Percentiles rank a stretch among this genome's conserved stretches.
phyloP scores from a whole-genome alignment of 2,329 filamentous ascomycete genomes.

The Sporothrix protearum region DNA sequence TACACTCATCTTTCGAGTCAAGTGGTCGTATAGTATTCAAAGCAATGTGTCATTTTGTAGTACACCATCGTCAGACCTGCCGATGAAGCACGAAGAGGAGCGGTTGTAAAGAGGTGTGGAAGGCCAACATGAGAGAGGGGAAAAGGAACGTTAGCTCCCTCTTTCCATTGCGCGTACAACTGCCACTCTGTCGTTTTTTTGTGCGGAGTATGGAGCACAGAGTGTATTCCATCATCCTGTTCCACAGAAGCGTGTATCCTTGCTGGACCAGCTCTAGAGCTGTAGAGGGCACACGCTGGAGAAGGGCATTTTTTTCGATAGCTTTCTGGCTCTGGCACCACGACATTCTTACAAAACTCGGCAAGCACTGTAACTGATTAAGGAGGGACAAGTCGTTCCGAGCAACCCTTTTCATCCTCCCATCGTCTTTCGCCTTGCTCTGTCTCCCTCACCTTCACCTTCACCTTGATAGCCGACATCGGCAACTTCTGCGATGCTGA shows the following conservation, averaged over 20 bases:
- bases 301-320: background rate
- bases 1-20: background rate
- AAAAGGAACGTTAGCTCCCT: background rate
- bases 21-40: background rate
- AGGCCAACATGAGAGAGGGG: background rate
- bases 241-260: background rate
- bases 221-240: background rate
- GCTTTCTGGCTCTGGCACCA: background rate
- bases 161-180: background rate
- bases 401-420: background rate
- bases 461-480: background rate
- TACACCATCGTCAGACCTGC: conserved; percentile 4
- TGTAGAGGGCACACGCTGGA: background rate
- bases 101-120: no score
- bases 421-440: background rate
- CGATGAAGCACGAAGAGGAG: background rate
- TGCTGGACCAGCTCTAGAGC: background rate
- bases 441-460: background rate
- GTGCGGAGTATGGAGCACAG: background rate
- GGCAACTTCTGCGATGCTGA: background rate
- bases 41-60: conserved; percentile 4
- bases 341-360: background rate
- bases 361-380: background rate
- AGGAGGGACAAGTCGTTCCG: background rate
- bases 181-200: background rate